Evolutionary conservation across 169 alveolate species (phyloP).

Genomic region (Cardiosporidium cionae): DNA sequence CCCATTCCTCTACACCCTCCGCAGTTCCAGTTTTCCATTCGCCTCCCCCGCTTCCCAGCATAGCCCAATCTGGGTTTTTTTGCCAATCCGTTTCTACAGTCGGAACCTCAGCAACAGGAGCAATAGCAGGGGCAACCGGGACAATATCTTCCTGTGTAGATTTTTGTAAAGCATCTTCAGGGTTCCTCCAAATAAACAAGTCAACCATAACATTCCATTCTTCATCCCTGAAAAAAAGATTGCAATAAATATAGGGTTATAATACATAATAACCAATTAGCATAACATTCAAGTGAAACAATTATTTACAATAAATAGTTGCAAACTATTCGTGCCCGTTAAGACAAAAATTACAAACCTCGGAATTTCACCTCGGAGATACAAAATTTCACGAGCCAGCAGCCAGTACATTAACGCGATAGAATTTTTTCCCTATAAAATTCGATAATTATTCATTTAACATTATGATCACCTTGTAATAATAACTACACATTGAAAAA

Average conservation of each 20-base stretch:
- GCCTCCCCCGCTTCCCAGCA: not conserved
- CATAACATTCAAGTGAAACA: too few species aligned
- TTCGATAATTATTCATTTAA: too few species aligned
- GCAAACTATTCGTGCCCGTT: too few species aligned
- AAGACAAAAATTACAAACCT: too few species aligned
- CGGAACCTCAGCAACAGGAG: not conserved
- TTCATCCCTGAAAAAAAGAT: not conserved
- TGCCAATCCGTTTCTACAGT: not conserved
- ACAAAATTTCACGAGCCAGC: slow-evolving; percentile 94
- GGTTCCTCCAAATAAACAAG: slow-evolving; percentile 42
- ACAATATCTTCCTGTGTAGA: slow-evolving; percentile 31
- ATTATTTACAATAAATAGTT: too few species aligned
- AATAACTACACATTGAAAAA: not conserved
- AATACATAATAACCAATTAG: too few species aligned
- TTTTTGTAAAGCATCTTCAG: slow-evolving; percentile 42
- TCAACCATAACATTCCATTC: slow-evolving; percentile 53
- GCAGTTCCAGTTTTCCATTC: too few species aligned
- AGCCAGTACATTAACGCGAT: slow-evolving; percentile 97
- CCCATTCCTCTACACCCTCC: too few species aligned
- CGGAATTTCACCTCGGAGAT: slow-evolving; percentile 86
- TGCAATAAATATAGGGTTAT: too few species aligned
- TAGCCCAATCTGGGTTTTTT: not conserved
- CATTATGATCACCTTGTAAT: not conserved
- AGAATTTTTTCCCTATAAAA: slow-evolving; percentile 75
- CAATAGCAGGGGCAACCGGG: slow-evolving; percentile 11